A percentile compares a stretch with the other conserved stretches of the same genome.
Conservation (phyloP, 352 stramenopile species). For the Globisporangium alternatum region DNA sequence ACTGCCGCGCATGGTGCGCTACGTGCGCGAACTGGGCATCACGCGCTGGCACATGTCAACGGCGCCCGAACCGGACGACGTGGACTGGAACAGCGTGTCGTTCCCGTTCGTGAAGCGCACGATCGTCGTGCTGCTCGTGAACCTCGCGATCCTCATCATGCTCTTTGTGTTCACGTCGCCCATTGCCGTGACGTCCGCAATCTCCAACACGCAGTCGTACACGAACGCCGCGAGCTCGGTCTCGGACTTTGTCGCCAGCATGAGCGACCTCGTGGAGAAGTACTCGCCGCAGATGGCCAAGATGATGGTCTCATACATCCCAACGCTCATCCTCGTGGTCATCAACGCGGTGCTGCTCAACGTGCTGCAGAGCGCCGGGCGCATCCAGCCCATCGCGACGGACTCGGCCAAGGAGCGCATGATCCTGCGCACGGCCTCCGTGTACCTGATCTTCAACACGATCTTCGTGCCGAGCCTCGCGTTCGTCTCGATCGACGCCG, state of each 20-base stretch:
- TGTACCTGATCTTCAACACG: constrained; percentile 89
- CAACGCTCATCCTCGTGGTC: constrained; percentile 84
- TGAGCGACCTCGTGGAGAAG: constrained; percentile 53
- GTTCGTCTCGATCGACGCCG: constrained; percentile 85
- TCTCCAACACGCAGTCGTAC: constrained; percentile 68
- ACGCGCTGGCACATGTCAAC: constrained; percentile 75
- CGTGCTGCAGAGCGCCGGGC: constrained; percentile 72
- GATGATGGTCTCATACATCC: constrained; percentile 74
- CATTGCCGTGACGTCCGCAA: constrained; percentile 78
- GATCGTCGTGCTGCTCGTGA: constrained; percentile 63
- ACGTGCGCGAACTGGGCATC: constrained; percentile 75
- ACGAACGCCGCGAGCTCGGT: constrained; percentile 56
- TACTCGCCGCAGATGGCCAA: constrained; percentile 82
- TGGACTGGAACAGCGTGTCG: constrained; percentile 85
- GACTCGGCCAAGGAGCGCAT: constrained; percentile 84
- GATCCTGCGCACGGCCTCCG: constrained; percentile 71
- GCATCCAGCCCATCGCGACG: constrained; percentile 81
- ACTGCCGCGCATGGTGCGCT: constrained; percentile 57
- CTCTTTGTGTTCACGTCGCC: constrained; percentile 83
- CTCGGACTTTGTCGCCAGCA: constrained; percentile 59
- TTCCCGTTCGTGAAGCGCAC: constrained; percentile 82
- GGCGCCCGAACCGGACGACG: constrained; percentile 76
- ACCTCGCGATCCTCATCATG: constrained; percentile 71
- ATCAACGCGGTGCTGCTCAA: constrained; percentile 87
- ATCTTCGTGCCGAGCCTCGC: constrained; percentile 83